These are phyloP conservation scores for Grosmannia serpens DNA, from an alignment of 2,329 filamentous ascomycete genomes.

Conservation along the genomic window DNA sequence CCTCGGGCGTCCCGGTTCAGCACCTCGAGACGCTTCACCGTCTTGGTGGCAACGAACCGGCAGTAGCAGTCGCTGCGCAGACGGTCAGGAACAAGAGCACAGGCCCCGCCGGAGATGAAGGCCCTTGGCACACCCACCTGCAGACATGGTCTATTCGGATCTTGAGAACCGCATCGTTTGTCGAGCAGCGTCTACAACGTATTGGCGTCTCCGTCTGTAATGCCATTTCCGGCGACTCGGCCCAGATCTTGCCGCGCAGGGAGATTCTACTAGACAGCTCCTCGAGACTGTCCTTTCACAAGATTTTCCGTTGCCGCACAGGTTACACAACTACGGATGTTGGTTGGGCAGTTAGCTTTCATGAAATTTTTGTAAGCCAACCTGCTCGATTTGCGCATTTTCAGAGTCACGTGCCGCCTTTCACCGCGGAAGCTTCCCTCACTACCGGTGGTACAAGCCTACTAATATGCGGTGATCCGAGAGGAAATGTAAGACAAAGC, in stretches of 20 bases:
- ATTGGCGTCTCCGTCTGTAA: conserved; percentile 3
- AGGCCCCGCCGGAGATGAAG: neutral
- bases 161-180: conserved; percentile 34
- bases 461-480: no score
- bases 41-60: conserved; percentile 66
- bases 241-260: no score
- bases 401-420: neutral
- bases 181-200: conserved; percentile 45
- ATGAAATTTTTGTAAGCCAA: neutral
- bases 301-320: neutral
- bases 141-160: conserved; percentile 50
- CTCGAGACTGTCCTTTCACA: neutral
- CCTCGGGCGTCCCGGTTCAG: conserved; percentile 34
- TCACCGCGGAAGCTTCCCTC: neutral
- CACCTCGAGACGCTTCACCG: conserved; percentile 56
- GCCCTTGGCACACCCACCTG: conserved; percentile 27
- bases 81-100: neutral
- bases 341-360: neutral
- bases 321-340: neutral
- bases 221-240: neutral
- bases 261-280: neutral
- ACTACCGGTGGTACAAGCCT: no score
- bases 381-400: neutral
- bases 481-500: no score
- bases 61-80: conserved; percentile 57